Conservation (phyloP, 768 basidiomycete genomes). For the Amyloporia xantha region DNA sequence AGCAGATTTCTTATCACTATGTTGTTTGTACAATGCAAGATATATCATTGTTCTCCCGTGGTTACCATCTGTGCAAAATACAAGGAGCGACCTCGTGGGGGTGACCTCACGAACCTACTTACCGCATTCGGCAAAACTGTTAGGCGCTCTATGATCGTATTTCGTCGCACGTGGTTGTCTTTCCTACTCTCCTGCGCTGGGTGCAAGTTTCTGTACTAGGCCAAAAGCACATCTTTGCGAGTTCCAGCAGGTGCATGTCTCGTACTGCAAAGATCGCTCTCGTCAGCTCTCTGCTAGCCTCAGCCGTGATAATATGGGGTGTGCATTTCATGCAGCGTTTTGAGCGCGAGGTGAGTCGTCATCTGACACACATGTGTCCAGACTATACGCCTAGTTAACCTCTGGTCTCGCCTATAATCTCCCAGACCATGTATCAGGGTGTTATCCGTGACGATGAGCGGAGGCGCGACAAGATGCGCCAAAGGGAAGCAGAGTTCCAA, state of each 20-base stretch:
- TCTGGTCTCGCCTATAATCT: too few relatives aligned
- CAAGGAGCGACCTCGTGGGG: neutral
- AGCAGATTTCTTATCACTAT: too few relatives aligned
- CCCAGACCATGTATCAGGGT: slow-evolving; percentile 85
- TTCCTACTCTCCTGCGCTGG: too few relatives aligned
- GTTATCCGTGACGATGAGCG: slow-evolving; percentile 87
- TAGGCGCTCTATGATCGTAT: neutral
- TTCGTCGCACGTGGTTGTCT: neutral
- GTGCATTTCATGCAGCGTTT: slow-evolving; percentile 83
- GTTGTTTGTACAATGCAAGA: too few relatives aligned
- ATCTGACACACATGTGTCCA: too few relatives aligned
- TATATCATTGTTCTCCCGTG: too few relatives aligned
- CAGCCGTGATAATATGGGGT: slow-evolving; percentile 74
- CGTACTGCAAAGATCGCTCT: slow-evolving; percentile 70
- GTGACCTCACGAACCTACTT: neutral
- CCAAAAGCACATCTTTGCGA: too few relatives aligned
- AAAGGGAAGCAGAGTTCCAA: slow-evolving; percentile 55
- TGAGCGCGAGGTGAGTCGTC: slow-evolving; percentile 80
- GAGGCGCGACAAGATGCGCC: slow-evolving; percentile 59
- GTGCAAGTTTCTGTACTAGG: too few relatives aligned
- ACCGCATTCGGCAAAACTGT: neutral
- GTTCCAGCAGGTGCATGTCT: slow-evolving; percentile 39
- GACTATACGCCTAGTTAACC: too few relatives aligned
- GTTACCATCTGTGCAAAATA: too few relatives aligned
- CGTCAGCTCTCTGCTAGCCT: slow-evolving; percentile 53